phyloP scores from a whole-genome alignment of 2,329 filamentous ascomycete species.

The Ophiostoma australiae region DNA sequence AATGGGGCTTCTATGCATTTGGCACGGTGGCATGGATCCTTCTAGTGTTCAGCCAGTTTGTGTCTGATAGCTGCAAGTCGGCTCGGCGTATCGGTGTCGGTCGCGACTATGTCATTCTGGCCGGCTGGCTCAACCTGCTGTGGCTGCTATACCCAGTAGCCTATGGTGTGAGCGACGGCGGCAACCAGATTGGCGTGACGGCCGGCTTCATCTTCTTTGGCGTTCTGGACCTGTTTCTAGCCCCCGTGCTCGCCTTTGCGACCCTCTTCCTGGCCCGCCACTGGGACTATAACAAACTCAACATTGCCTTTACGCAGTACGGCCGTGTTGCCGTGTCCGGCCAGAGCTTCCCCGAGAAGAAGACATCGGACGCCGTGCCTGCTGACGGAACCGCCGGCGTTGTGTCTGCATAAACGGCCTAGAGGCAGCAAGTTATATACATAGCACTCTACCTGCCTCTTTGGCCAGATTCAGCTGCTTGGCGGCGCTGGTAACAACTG shows the following conservation, averaged over 20 bases:
- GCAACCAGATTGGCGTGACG: constrained; percentile 46
- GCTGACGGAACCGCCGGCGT: not conserved
- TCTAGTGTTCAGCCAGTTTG: constrained; percentile 44
- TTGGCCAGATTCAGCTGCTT: not conserved
- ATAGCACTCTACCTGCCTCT: not conserved
- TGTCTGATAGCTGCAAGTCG: constrained; percentile 37
- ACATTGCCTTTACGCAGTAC: constrained; percentile 52
- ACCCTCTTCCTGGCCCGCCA: constrained; percentile 42
- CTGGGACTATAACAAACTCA: constrained; percentile 50
- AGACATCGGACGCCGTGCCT: constrained; percentile 24
- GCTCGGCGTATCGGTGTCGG: constrained; percentile 41
- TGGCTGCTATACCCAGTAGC: constrained; percentile 54
- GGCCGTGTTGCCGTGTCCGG: constrained; percentile 43
- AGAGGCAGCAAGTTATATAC: not conserved
- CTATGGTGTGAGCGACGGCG: constrained; percentile 49
- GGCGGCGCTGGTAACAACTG: not conserved
- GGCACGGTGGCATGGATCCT: constrained; percentile 45
- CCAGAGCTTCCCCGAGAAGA: constrained; percentile 47
- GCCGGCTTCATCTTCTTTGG: constrained; percentile 49
- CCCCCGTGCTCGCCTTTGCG: constrained; percentile 42
- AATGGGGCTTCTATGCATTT: constrained; percentile 55
- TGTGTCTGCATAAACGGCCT: constrained; percentile 13
- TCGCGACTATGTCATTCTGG: constrained; percentile 43
- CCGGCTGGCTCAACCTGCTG: constrained; percentile 47
- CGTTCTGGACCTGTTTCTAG: constrained; percentile 47